Percentiles rank a stretch among this genome's conserved stretches.
phyloP scores from a whole-genome alignment of 2,329 filamentous ascomycete species.

The Aspergillus jensenii region DNA sequence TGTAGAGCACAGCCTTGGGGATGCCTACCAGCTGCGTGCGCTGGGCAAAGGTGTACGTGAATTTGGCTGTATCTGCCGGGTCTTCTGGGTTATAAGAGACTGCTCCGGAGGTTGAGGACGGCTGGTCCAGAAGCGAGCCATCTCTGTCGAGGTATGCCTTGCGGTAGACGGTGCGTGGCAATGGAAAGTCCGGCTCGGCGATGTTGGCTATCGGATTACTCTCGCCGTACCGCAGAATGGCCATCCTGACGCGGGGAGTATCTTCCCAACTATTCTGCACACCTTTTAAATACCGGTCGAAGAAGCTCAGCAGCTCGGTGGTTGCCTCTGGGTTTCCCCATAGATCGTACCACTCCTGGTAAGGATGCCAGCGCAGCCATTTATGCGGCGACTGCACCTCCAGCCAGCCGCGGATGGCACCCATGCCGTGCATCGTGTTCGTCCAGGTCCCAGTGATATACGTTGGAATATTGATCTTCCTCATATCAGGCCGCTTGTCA shows the following conservation, averaged over 20 bases:
- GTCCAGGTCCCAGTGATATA: constrained; percentile 30
- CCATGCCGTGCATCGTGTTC: constrained; percentile 30
- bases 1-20: constrained; percentile 14
- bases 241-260: constrained; percentile 11
- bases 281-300: constrained; percentile 11
- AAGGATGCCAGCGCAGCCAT: constrained; percentile 15
- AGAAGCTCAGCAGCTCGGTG: constrained; percentile 5
- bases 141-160: constrained; percentile 10
- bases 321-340: constrained; percentile 11
- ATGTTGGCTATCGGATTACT: background rate
- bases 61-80: constrained; percentile 7
- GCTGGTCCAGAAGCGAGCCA: background rate
- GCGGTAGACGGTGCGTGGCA: constrained; percentile 9
- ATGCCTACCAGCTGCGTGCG: constrained; percentile 12
- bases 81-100: constrained; percentile 11
- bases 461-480: constrained; percentile 3
- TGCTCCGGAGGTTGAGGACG: background rate
- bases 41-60: constrained; percentile 9
- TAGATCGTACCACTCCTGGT: constrained; percentile 17
- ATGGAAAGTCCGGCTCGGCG: constrained; percentile 9
- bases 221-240: constrained; percentile 9
- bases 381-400: constrained; percentile 7
- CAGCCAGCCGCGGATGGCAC: constrained; percentile 12
- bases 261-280: constrained; percentile 10
- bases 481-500: constrained; percentile 7